Conservation (phyloP, 352 stramenopile genomes). For the Phytophthora vignae region DNA sequence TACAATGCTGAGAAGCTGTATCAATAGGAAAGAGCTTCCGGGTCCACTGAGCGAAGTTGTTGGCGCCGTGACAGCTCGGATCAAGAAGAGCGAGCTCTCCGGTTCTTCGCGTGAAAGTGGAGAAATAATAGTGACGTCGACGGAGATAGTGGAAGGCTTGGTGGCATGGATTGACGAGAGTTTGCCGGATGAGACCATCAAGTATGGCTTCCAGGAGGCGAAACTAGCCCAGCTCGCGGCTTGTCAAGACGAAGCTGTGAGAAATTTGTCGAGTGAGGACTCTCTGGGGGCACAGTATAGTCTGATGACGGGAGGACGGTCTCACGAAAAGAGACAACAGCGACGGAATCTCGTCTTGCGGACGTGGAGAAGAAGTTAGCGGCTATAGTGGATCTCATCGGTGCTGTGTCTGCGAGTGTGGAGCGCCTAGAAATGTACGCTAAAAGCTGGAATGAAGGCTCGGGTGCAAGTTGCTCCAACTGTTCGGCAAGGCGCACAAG, state of each 20-base stretch:
- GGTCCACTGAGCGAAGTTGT: constrained; percentile 2
- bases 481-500: no score
- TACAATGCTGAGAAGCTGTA: constrained; percentile 11
- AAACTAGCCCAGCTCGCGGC: background rate
- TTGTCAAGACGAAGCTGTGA: background rate
- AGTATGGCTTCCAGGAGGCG: background rate
- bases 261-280: background rate
- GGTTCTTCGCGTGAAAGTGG: background rate
- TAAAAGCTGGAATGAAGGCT: background rate
- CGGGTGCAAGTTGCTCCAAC: no score
- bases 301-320: background rate
- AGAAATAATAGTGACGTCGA: background rate
- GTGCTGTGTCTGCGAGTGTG: background rate
- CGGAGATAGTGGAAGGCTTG: background rate
- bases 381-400: background rate
- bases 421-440: constrained; percentile 6
- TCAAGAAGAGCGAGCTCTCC: background rate
- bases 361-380: background rate
- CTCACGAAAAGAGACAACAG: background rate
- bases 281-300: no score
- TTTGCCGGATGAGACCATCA: background rate
- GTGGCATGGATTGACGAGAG: background rate
- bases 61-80: background rate
- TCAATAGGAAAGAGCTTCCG: constrained; percentile 14
- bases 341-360: background rate